A percentile compares a stretch with the other conserved stretches of the same genome.
phyloP scores from a whole-genome alignment of 1,284 basidiomycete genomes.

The Leccinum subfulvum region DNA sequence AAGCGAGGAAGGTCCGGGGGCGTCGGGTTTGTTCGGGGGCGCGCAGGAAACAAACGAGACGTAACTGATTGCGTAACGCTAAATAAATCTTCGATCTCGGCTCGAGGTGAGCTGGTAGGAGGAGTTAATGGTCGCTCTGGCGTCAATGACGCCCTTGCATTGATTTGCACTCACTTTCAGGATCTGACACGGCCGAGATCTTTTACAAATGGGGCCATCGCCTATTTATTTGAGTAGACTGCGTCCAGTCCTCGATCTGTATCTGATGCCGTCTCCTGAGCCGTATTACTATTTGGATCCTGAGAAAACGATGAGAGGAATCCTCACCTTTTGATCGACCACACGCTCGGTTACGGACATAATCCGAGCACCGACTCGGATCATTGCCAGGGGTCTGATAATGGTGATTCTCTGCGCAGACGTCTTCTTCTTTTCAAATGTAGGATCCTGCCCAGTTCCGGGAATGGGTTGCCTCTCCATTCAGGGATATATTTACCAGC shows the following conservation, averaged over 20 bases:
- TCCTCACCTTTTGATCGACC: slow-evolving; percentile 71
- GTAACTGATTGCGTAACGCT: slow-evolving; percentile 59
- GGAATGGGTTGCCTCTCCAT: too few species aligned
- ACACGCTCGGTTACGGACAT: slow-evolving; percentile 84
- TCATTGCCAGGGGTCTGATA: slow-evolving; percentile 36
- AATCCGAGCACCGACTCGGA: slow-evolving; percentile 77
- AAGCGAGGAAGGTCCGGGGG: slow-evolving; percentile 71
- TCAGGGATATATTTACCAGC: background rate
- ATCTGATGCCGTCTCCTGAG: slow-evolving; percentile 87
- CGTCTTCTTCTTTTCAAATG: too few species aligned
- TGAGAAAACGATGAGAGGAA: slow-evolving; percentile 30
- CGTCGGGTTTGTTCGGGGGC: slow-evolving; percentile 62
- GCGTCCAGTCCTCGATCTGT: slow-evolving; percentile 91
- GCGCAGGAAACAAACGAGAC: slow-evolving; percentile 60
- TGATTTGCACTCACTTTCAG: slow-evolving; percentile 34
- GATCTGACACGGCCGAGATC: slow-evolving; percentile 41
- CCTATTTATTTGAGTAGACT: slow-evolving; percentile 60
- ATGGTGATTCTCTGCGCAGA: too few species aligned
- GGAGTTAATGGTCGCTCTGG: slow-evolving; percentile 32
- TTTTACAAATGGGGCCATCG: slow-evolving; percentile 54
- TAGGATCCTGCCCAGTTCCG: too few species aligned
- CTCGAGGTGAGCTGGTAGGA: slow-evolving; percentile 50
- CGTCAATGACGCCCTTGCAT: slow-evolving; percentile 32
- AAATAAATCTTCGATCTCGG: slow-evolving; percentile 69
- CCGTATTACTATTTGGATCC: slow-evolving; percentile 75